Evolutionary conservation across 2,329 filamentous ascomycete species (phyloP), one percentile per base, ranked within the genome.

Genomic region (Xylariaceae sp.): DNA sequence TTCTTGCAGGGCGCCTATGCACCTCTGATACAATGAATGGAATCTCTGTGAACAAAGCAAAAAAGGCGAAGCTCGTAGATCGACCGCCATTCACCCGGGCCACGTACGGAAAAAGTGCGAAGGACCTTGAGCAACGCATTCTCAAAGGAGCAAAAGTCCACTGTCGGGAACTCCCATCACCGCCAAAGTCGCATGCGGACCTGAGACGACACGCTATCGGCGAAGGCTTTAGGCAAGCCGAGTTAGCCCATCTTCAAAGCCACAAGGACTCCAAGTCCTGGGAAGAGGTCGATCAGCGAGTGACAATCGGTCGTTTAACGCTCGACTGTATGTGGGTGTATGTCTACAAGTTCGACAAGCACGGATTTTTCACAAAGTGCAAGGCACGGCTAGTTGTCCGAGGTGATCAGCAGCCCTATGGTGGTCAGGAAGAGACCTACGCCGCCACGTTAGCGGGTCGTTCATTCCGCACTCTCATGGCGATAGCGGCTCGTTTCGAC

Each of bases 271-370:
- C 37, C 39, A n/a, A 13, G 0, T n/a, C 40, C 12, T 44, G 29
- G 40, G 16, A 4, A 2, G 40, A 50, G 19, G 30, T 12, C 0
- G 8, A 5, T 10, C 6, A 10, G 1, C 9, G 10, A 8, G 40
- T 39, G 5, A 36, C 21, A 2, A n/a, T n/a, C n/a, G n/a, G n/a
- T n/a, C n/a, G n/a, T n/a, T 36, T 22, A 16, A 22, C 13, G 1
- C 47, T 50, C 7, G 47, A 50, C 30, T 50, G 39, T 18, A 43
- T 50, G 40, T 50, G 47, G 47, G 47, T 50, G 18, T 50, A 43
- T 19, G 39, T 50, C 1, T 50, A 50, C 30, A 50, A 50, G 30
- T 50, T 50, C 21, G 29, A 50, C 12, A 43, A 39, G 16, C 39
- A 37, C 7, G 47, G 40, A 1, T 36, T 26, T 13, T 36, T n/a